A percentile compares a stretch with the other conserved stretches of the same genome.
Evolutionary conservation across 2,329 filamentous ascomycete species (phyloP).

Genomic region (Aureobasidium leucospermi): DNA sequence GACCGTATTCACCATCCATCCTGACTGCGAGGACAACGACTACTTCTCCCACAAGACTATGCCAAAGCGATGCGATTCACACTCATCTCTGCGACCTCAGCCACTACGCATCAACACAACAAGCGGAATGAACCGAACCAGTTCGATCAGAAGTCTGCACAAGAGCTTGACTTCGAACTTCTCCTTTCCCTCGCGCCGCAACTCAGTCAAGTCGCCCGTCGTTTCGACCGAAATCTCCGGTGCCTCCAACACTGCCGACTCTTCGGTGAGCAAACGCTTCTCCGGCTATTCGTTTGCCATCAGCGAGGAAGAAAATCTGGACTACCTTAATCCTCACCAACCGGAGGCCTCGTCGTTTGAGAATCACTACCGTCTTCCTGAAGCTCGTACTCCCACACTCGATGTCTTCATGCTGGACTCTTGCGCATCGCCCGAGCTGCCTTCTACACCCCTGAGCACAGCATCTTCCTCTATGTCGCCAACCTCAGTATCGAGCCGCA

Average conservation of each 20-base stretch:
- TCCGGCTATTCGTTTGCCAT: background rate
- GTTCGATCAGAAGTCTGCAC: constrained; percentile 10
- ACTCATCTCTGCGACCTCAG: constrained; percentile 8
- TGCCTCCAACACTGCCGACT: background rate
- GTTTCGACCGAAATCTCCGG: background rate
- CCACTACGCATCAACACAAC: constrained; percentile 16
- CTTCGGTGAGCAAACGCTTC: background rate
- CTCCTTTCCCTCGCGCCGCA: constrained; percentile 12
- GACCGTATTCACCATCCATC: constrained; percentile 27
- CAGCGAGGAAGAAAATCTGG: constrained; percentile 4
- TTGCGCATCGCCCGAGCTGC: background rate
- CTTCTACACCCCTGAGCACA: background rate
- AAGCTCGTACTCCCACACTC: constrained; percentile 14
- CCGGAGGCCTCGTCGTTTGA: background rate
- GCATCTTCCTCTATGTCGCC: background rate
- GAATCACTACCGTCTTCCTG: background rate
- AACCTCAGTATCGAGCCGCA: background rate
- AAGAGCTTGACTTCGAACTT: constrained; percentile 10
- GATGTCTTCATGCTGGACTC: constrained; percentile 13
- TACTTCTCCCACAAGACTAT: constrained; percentile 23
- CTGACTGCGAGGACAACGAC: constrained; percentile 39
- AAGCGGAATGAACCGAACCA: constrained; percentile 4
- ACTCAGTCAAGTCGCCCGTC: background rate
- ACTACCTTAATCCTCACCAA: constrained; percentile 1
- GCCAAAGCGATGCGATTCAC: background rate